phyloP scores from a whole-genome alignment of 2,329 filamentous ascomycete species.

The Penicillium carneum region DNA sequence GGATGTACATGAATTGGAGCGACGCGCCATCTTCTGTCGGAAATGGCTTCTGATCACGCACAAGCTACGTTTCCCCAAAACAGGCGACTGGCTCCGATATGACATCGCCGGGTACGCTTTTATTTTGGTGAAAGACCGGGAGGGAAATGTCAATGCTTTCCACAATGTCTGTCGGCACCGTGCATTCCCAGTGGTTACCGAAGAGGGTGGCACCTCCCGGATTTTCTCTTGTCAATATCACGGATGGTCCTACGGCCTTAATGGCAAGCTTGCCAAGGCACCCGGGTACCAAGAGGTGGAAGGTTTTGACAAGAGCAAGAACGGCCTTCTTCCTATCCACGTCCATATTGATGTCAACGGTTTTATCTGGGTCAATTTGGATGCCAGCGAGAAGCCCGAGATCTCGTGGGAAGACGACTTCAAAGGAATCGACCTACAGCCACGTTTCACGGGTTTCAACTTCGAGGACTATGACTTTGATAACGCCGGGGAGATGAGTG shows the following conservation, averaged over 20 bases:
- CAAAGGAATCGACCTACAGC: conserved; percentile 25
- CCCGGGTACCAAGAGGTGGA: conserved; percentile 34
- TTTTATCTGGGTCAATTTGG: conserved; percentile 37
- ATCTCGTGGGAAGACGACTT: conserved; percentile 33
- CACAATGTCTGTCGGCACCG: conserved; percentile 37
- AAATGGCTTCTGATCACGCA: conserved; percentile 54
- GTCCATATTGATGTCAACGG: conserved; percentile 32
- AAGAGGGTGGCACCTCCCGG: conserved; percentile 29
- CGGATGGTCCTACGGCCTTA: conserved; percentile 38
- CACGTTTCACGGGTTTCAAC: conserved; percentile 25
- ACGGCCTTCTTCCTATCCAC: conserved; percentile 34
- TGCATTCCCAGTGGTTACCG: conserved; percentile 36
- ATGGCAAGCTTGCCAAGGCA: conserved; percentile 37
- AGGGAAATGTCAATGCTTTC: conserved; percentile 58
- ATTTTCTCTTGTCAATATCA: conserved; percentile 39
- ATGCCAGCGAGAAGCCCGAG: conserved; percentile 26
- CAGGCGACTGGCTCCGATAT: conserved; percentile 65
- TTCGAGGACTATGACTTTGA: conserved; percentile 33
- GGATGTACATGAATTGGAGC: conserved; percentile 62
- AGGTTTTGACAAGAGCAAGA: conserved; percentile 36
- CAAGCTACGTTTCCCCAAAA: conserved; percentile 57
- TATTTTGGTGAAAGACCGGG: conserved; percentile 60
- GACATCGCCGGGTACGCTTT: conserved; percentile 65
- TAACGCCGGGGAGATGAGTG: conserved; percentile 29
- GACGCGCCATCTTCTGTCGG: conserved; percentile 64